phyloP scores from a whole-genome alignment of 2,329 filamentous ascomycete genomes.

The Dactylellina leptospora region DNA sequence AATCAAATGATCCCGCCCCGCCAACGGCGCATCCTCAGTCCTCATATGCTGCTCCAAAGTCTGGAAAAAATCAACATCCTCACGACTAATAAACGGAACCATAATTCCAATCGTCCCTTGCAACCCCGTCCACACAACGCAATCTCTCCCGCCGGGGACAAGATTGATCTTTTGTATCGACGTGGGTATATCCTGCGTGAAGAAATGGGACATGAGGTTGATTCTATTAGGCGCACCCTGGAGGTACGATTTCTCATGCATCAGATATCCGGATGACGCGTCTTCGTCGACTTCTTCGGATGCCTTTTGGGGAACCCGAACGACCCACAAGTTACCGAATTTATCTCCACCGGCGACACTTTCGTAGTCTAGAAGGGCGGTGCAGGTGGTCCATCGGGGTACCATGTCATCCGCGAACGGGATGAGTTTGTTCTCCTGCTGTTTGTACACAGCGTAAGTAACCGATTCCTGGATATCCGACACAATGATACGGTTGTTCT shows the following conservation, averaged over 20 bases:
- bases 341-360: constrained; percentile 94
- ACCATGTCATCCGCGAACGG: constrained; percentile 92
- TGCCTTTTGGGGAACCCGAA: constrained; percentile 84
- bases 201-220: constrained; percentile 86
- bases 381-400: constrained; percentile 87
- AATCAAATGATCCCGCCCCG: constrained; percentile 92
- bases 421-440: constrained; percentile 87
- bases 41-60: constrained; percentile 88
- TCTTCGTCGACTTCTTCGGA: constrained; percentile 93
- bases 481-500: constrained; percentile 88
- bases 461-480: constrained; percentile 93
- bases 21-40: constrained; percentile 83
- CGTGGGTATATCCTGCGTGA: constrained; percentile 88
- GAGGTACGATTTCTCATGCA: constrained; percentile 88
- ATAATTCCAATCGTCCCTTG: constrained; percentile 94
- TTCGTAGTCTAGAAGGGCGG: constrained; percentile 96
- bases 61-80: constrained; percentile 98
- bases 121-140: constrained; percentile 90
- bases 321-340: constrained; percentile 94
- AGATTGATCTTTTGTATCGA: constrained; percentile 88
- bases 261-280: constrained; percentile 86
- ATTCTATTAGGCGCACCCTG: constrained; percentile 87
- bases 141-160: constrained; percentile 88
- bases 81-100: constrained; percentile 87
- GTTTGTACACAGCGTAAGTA: constrained; percentile 92